A percentile compares a stretch with the other conserved stretches of the same genome.
Evolutionary conservation across 495 filamentous ascomycete genomes (phyloP).

Genomic region (Trichoderma reesei): DNA sequence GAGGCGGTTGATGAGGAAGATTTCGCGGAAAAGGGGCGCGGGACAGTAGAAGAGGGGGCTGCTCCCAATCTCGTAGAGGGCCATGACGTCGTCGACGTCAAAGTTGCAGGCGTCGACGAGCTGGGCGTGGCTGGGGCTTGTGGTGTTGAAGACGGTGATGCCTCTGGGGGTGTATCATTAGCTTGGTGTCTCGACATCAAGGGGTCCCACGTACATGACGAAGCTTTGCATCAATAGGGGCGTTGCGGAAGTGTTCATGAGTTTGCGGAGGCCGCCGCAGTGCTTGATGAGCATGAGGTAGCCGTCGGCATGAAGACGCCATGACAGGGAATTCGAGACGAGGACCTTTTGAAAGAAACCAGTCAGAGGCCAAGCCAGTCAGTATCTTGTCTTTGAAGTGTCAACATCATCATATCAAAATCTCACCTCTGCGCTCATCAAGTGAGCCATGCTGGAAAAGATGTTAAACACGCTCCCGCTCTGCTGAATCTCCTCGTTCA

Average conservation of each 20-base stretch:
- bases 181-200: neutral
- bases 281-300: neutral
- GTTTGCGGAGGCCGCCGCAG: neutral
- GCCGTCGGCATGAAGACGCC: neutral
- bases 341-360: neutral
- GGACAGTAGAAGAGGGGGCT: neutral
- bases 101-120: conserved; percentile 1
- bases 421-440: conserved; percentile 1
- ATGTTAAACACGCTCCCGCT: neutral
- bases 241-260: conserved; percentile 1
- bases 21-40: neutral
- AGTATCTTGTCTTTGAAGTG: no score
- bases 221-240: conserved; percentile 4
- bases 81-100: conserved; percentile 5
- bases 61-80: neutral
- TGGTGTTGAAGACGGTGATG: conserved; percentile 4
- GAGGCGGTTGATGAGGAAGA: conserved; percentile 3
- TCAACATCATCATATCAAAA: no score
- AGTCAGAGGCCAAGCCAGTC: no score
- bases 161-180: neutral
- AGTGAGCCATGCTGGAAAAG: neutral
- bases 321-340: neutral
- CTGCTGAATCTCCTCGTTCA: neutral
- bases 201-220: neutral
- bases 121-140: neutral